Conservation (phyloP, 2,329 filamentous ascomycete genomes). For the Phoma sp. region DNA sequence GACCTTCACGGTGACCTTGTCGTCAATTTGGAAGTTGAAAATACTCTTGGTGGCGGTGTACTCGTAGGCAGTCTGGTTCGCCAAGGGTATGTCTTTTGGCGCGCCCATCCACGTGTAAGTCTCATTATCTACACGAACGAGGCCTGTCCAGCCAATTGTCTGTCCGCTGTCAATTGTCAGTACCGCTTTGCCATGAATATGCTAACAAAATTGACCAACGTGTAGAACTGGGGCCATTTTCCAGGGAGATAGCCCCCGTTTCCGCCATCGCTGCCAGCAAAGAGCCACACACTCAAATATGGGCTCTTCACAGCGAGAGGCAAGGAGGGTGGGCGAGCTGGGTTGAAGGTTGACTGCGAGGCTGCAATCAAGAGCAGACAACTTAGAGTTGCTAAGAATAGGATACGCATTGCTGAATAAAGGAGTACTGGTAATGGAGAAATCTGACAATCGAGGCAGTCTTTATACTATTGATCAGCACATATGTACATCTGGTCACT, state of each 20-base stretch:
- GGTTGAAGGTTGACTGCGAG: slow-evolving; percentile 62
- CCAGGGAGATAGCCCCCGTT: slow-evolving; percentile 82
- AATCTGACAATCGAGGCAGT: background rate
- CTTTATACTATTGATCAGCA: background rate
- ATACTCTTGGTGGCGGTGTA: slow-evolving; percentile 49
- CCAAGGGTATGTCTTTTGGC: slow-evolving; percentile 72
- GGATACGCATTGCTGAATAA: slow-evolving; percentile 27
- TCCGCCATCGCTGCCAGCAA: slow-evolving; percentile 74
- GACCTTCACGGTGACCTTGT: slow-evolving; percentile 62
- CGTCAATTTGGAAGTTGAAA: slow-evolving; percentile 52
- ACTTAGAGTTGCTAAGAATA: slow-evolving; percentile 23
- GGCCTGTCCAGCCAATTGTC: slow-evolving; percentile 68
- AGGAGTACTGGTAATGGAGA: background rate
- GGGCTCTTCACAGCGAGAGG: slow-evolving; percentile 59
- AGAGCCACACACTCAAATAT: slow-evolving; percentile 61
- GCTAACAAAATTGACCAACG: slow-evolving; percentile 53
- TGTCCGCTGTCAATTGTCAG: slow-evolving; percentile 71
- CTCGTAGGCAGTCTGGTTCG: slow-evolving; percentile 70
- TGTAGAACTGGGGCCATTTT: slow-evolving; percentile 72
- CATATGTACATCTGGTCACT: too few species aligned
- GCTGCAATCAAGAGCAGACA: slow-evolving; percentile 22
- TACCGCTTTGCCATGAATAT: slow-evolving; percentile 1
- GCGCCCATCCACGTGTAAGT: slow-evolving; percentile 64
- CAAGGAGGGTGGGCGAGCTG: slow-evolving; percentile 64
- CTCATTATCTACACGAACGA: slow-evolving; percentile 64